Evolutionary conservation across 1,284 basidiomycete species (phyloP), one percentile per base, ranked within the genome.

Genomic region (Apiotrichum mycotoxinovorans): DNA sequence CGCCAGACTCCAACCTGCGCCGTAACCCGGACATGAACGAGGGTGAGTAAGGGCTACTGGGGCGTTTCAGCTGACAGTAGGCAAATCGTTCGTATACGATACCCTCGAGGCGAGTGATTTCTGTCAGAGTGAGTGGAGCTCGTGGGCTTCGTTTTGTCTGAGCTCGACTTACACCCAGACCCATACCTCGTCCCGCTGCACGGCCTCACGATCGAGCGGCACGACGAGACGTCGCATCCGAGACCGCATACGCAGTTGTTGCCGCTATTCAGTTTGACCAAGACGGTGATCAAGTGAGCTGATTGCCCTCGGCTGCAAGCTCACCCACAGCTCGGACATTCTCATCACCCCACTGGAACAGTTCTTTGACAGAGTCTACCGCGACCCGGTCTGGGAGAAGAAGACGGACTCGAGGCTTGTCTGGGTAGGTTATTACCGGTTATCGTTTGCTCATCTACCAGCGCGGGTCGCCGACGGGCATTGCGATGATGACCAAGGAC

Each of bases 341-440:
- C 70, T 80, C 8, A 71, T 76, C 51, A 78, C 79, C 14, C 80
- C 80, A 2, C 71, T 80, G 4, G 79, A 81, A 51, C 79, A 80
- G 60, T 80, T 79, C 63, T 60, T 59, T 45, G 70, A 77, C 52
- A 46, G 44, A 2, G 57, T 69, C 3, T 74, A 75, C 0, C 64
- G 66, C 46, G 79, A 81, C 58, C 75, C 75, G 2, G 57, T 63
- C 18, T 81, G 79, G 79, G 74, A 77, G 45, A 61, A 72, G 15
- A 81, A 81, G 66, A 57, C 58, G 4, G 64, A 69, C 42, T 65
- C 71, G 50, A 71, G 74, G 53, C 64, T 81, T 1, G 73, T 74
- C 17, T 81, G 80, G 80, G 48, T 50, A 20, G 25, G 35, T 49
- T 17, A 18, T 70, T 77, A 53, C 3, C n/a, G 18, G 18, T 9